Percentiles rank a stretch among this genome's conserved stretches.
Conservation (phyloP, 2,329 filamentous ascomycete genomes). For the Exutisphaerella laricina region DNA sequence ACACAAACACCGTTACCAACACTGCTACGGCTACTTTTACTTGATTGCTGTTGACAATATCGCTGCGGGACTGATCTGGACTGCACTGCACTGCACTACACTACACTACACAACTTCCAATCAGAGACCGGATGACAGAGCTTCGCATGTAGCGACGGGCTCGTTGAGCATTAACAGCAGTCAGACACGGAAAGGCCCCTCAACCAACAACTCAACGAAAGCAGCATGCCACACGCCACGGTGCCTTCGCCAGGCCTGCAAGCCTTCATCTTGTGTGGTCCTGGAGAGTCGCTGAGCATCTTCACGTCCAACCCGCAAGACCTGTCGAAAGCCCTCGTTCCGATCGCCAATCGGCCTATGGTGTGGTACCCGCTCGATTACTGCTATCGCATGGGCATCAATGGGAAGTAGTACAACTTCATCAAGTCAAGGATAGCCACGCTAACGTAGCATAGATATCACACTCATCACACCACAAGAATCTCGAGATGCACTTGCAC, state of each 20-base stretch:
- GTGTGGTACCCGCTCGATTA: conserved; percentile 86
- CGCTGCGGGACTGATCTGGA: no score
- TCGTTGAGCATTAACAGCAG: no score
- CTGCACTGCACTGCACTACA: no score
- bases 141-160: no score
- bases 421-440: not conserved
- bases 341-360: conserved; percentile 81
- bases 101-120: no score
- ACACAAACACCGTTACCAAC: no score
- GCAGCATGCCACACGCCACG: conserved; percentile 68
- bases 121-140: no score
- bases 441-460: conserved; percentile 36
- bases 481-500: conserved; percentile 60
- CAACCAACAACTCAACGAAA: no score
- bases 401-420: conserved; percentile 45
- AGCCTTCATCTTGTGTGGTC: conserved; percentile 76
- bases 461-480: conserved; percentile 54
- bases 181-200: not conserved
- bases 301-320: conserved; percentile 77
- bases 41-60: no score
- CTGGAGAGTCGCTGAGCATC: conserved; percentile 73
- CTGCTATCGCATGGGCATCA: conserved; percentile 74
- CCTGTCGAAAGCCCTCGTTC: conserved; percentile 74
- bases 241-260: conserved; percentile 73
- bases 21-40: no score